Percentiles rank a stretch among this genome's conserved stretches.
These are phyloP conservation scores for Cyclospora cayetanensis DNA, from an alignment of 169 alveolate genomes.

Conservation along the genomic window DNA sequence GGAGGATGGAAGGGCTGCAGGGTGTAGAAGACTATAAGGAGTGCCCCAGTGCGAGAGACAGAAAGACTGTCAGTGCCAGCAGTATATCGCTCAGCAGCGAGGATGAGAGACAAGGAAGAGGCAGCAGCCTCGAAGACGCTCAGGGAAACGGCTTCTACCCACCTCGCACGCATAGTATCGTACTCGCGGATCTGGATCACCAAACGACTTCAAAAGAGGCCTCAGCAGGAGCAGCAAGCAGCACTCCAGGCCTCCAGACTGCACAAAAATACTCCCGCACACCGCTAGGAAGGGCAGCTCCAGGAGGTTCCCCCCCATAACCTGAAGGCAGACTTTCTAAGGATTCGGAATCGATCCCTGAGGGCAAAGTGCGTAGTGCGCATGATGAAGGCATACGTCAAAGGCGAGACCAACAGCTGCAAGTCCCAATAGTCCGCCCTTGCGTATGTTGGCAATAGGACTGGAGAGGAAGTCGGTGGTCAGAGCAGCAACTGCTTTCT, in stretches of 20 bases:
- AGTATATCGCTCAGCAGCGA: neutral
- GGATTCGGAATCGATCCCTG: neutral
- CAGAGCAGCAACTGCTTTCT: conserved; percentile 26
- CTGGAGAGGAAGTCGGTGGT: conserved; percentile 25
- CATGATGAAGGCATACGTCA: too few species aligned
- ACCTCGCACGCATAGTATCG: conserved; percentile 77
- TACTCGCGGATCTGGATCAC: conserved; percentile 72
- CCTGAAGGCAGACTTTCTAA: neutral
- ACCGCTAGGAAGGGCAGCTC: too few species aligned
- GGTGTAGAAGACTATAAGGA: neutral
- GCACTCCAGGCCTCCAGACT: conserved; percentile 46
- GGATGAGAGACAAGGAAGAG: neutral
- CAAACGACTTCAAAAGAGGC: conserved; percentile 66
- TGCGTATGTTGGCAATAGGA: conserved; percentile 51
- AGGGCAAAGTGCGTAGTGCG: neutral
- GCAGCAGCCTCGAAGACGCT: neutral
- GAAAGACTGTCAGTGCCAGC: neutral
- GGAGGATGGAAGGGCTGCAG: neutral
- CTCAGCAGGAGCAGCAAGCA: conserved; percentile 55
- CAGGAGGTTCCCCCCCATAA: conserved; percentile 6
- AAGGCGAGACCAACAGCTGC: conserved; percentile 68
- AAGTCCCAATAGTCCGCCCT: conserved; percentile 67
- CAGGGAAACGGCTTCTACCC: neutral
- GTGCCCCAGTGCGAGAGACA: neutral
- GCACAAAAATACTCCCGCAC: too few species aligned